These are phyloP conservation scores for Platanus orientalis DNA, from an alignment of 164 flowering plant genomes.

Conservation along the genomic window DNA sequence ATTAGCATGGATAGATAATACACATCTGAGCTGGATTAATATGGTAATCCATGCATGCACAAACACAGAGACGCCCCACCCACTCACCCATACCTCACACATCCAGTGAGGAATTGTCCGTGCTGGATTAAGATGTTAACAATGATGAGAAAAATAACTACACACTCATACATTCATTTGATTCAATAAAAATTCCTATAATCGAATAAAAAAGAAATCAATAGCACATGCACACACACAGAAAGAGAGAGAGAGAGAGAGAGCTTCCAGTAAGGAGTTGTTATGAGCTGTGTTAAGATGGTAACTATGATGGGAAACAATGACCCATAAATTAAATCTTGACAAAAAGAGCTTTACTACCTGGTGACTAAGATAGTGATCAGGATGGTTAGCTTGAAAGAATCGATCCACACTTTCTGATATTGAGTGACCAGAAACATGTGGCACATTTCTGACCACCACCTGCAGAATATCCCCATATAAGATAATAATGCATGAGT, in stretches of 20 bases:
- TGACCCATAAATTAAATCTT: neutral
- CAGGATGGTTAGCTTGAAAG: conserved; percentile 75
- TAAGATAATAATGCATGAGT: neutral
- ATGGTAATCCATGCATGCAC: neutral
- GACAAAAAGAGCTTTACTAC: conserved; percentile 26
- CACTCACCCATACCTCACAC: too few relatives aligned
- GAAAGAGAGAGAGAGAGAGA: neutral
- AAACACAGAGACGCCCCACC: too few relatives aligned
- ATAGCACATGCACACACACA: neutral
- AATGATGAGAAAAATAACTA: too few relatives aligned
- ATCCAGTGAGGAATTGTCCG: too few relatives aligned
- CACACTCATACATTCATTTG: too few relatives aligned
- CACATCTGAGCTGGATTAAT: too few relatives aligned
- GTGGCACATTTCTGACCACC: conserved; percentile 79
- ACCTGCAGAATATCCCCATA: conserved; percentile 50
- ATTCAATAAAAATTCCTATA: too few relatives aligned
- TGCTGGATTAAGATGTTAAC: too few relatives aligned
- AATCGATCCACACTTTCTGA: conserved; percentile 80
- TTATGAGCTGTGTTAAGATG: neutral
- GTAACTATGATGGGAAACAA: neutral
- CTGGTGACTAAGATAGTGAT: conserved; percentile 86
- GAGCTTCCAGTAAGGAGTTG: neutral
- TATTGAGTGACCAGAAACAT: conserved; percentile 56
- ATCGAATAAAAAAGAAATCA: too few relatives aligned
- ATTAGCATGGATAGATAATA: neutral